Evolutionary conservation across 202 grass and related monocot species (phyloP), one percentile per base, ranked within the genome.

Genomic region (Panicum virgatum): DNA sequence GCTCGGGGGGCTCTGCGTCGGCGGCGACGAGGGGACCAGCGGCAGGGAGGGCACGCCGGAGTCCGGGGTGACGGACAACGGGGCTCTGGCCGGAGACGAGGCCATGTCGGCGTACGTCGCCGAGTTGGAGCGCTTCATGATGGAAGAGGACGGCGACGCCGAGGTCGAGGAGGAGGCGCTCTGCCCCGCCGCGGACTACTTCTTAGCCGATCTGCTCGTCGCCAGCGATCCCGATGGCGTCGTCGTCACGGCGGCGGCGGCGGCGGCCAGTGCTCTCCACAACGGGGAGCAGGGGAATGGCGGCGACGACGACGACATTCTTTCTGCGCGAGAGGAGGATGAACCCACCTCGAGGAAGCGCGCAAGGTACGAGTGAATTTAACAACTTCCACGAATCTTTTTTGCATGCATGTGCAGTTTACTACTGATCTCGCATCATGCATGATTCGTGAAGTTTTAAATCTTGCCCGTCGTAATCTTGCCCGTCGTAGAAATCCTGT

Each of bases 301-400:
- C 0, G 50, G 9, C 0, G n/a, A 8, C 10, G 73, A 25, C 4
- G 58, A 16, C 4, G 66, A 29, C 3, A 54, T 37, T 56, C 23
- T 26, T 63, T 64, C 12, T 14, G 85, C 44, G 67, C 46, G 27
- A 62, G 58, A 83, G 66, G 54, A 76, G 63, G 65, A 77, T 57
- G 29, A 66, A 57, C 27, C 27, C 11, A 0, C 46, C 66, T 73
- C 86, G 80, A 73, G 74, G 59, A 88, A 83, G 48, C 86, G 75
- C 30, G 66, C 73, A 73, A 88, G 80, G 86, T 83, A 83, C 50
- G 80, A 79, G 18, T 88, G 80, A 81, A 36, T 14, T 71, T 19
- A 64, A 12, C 9, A 38, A 5, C 47, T 80, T 66, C 7, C 44
- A 66, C 29, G 10, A 47, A 36, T 73, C 11, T 7, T 16, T 58